Percentiles rank a stretch among this genome's conserved stretches.
phyloP scores from a whole-genome alignment of 345 rosid genomes.

The Syzygium jambos region DNA sequence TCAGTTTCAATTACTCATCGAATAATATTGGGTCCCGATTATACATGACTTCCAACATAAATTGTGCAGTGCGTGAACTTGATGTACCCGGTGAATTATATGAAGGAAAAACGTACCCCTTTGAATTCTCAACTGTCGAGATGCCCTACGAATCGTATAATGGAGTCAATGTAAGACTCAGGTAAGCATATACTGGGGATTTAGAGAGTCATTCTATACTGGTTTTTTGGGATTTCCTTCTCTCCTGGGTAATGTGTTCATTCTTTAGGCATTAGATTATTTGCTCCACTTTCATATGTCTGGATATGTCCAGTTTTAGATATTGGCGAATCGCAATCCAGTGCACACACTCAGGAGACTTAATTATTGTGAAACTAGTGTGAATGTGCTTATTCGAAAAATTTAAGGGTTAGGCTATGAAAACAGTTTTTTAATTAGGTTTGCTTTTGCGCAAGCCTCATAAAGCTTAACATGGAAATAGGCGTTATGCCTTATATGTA shows the following conservation, averaged over 20 bases:
- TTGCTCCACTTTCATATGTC: neutral
- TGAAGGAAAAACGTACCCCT: conserved; percentile 41
- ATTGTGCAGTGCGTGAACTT: conserved; percentile 34
- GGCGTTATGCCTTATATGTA: neutral
- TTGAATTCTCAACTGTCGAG: conserved; percentile 52
- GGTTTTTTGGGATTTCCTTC: neutral
- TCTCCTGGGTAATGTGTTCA: neutral
- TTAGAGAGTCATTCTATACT: neutral
- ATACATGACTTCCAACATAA: neutral
- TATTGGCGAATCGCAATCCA: neutral
- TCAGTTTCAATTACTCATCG: neutral
- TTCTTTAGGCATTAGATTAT: neutral
- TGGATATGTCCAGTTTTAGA: neutral
- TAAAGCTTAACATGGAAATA: neutral
- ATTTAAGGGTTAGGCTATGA: neutral
- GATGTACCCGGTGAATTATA: conserved; percentile 42
- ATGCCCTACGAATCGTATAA: conserved; percentile 52
- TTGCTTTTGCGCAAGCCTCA: neutral
- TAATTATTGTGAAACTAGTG: neutral
- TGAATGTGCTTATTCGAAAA: neutral
- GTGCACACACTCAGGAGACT: neutral
- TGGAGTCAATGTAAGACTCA: conserved; percentile 49
- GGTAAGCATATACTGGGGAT: conserved; percentile 13
- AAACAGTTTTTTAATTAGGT: neutral
- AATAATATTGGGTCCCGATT: neutral